Base-by-base conservation (phyloP, 208 protist species). In the Crithidia bombi region DNA sequence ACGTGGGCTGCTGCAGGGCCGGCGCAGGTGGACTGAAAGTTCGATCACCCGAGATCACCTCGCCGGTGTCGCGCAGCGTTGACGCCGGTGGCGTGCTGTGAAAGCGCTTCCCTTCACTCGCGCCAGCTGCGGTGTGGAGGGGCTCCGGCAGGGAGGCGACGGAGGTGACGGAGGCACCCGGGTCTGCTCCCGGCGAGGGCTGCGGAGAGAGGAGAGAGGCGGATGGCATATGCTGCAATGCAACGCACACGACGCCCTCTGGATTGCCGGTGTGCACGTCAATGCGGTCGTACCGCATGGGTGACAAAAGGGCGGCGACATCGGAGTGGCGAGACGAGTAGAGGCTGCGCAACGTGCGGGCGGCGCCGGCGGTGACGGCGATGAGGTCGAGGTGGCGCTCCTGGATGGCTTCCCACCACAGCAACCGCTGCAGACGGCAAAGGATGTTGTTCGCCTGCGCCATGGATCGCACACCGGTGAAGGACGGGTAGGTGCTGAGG, bases 221-320 rank as follows among this genome's bases (percentile, higher is more conserved):
- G 0, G 19, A 35, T 23, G 30, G 46, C n/a, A n/a, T 33, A 1
- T 14, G 61, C 57, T 28, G 17, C 10, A 33, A 11, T 32, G 36
- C 28, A 5, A 15, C 51, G n/a, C 5, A 43, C 14, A 61, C 43
- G 49, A 83, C 75, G 7, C 79, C 84, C 43, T 94, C 89, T 19
- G 84, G 82, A 61, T 90, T 41, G 9, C 89, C 89, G 28, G 76
- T 94, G n/a, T 63, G 62, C 19, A 75, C 43, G 54, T 94, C 82
- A 32, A 94, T 81, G 30, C 86, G 89, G 75, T 94, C 84, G 74
- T 94, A 94, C 21, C 82, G 79, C 65, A 89, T 79, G 23, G 69
- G 73, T 35, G 65, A 75, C 52, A 94, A 44, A 15, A 80, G 78
- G 33, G 65, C 10, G 14, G 58, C 55, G 21, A 68, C 72, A 5